Percentiles rank a stretch among this genome's conserved stretches.
Conservation (phyloP, 1,284 basidiomycete species). For the Naganishia albida region DNA sequence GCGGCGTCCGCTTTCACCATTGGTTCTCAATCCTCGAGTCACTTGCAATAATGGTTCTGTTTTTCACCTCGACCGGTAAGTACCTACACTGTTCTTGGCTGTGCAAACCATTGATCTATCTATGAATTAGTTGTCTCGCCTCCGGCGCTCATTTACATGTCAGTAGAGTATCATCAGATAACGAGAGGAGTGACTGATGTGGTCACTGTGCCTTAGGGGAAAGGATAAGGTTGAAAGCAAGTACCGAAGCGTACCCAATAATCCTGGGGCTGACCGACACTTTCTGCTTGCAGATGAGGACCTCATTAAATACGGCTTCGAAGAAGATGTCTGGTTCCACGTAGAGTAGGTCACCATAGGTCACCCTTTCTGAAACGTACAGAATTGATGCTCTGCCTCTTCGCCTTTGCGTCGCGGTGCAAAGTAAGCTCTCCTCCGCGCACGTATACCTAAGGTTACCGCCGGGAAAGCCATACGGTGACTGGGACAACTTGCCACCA, state of each 20-base stretch:
- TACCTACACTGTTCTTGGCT: neutral
- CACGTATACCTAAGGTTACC: conserved; percentile 92
- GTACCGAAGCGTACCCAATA: conserved; percentile 42
- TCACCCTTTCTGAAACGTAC: neutral
- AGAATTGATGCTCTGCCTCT: conserved; percentile 58
- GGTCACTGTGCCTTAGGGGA: conserved; percentile 60
- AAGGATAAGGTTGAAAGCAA: conserved; percentile 93
- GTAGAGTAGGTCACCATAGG: conserved; percentile 54
- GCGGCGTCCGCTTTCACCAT: no score
- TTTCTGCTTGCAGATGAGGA: conserved; percentile 72
- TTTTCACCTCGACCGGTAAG: conserved; percentile 60
- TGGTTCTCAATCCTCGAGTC: neutral
- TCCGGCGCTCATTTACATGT: conserved; percentile 77
- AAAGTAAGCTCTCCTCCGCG: conserved; percentile 88
- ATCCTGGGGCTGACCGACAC: neutral
- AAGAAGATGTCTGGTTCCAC: conserved; percentile 53
- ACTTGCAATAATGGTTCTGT: conserved; percentile 57
- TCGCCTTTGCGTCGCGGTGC: conserved; percentile 62
- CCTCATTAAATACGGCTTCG: conserved; percentile 81
- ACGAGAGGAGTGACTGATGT: neutral
- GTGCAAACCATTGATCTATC: conserved; percentile 21
- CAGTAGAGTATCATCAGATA: conserved; percentile 24
- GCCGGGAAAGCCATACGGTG: conserved; percentile 61
- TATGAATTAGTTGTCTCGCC: conserved; percentile 58
- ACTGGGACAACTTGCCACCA: conserved; percentile 83